A percentile compares a stretch with the other conserved stretches of the same genome.
Conservation (phyloP, 176 grass and related monocot species). For the Bothriochloa decipiens region DNA sequence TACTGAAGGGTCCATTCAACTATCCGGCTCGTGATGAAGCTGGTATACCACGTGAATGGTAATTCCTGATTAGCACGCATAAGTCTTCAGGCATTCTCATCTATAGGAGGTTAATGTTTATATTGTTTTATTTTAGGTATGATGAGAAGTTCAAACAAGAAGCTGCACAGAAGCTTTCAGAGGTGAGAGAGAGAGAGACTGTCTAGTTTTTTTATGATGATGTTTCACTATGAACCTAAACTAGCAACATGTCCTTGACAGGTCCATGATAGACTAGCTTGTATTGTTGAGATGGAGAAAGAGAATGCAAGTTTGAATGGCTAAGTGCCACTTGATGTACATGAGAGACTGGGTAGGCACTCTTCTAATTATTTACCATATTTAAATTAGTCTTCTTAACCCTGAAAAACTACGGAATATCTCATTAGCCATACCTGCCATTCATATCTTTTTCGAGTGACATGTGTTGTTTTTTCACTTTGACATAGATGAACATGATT, state of each 20-base stretch:
- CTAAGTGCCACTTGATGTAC: slow-evolving; percentile 23
- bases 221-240: slow-evolving; percentile 15
- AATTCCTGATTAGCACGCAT: slow-evolving; percentile 13
- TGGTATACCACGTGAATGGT: slow-evolving; percentile 88
- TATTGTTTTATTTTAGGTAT: slow-evolving; percentile 68
- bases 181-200: slow-evolving; percentile 45
- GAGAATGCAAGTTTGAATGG: slow-evolving; percentile 65
- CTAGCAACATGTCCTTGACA: slow-evolving; percentile 30
- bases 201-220: background rate
- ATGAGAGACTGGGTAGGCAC: slow-evolving; percentile 29
- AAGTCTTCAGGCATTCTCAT: slow-evolving; percentile 10
- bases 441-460: background rate
- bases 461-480: background rate
- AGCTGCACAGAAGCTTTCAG: slow-evolving; percentile 61
- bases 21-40: slow-evolving; percentile 80
- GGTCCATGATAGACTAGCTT: slow-evolving; percentile 85
- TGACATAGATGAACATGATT: background rate
- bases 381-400: background rate
- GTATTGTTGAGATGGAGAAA: slow-evolving; percentile 85
- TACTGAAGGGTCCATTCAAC: slow-evolving; percentile 90
- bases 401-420: background rate
- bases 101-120: slow-evolving; percentile 1
- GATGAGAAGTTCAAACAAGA: slow-evolving; percentile 50
- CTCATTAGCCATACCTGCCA: background rate
- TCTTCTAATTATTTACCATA: slow-evolving; percentile 7